These are phyloP conservation scores for Microcyclospora pomicola DNA, from an alignment of 2,329 filamentous ascomycete species.

Conservation along the genomic window DNA sequence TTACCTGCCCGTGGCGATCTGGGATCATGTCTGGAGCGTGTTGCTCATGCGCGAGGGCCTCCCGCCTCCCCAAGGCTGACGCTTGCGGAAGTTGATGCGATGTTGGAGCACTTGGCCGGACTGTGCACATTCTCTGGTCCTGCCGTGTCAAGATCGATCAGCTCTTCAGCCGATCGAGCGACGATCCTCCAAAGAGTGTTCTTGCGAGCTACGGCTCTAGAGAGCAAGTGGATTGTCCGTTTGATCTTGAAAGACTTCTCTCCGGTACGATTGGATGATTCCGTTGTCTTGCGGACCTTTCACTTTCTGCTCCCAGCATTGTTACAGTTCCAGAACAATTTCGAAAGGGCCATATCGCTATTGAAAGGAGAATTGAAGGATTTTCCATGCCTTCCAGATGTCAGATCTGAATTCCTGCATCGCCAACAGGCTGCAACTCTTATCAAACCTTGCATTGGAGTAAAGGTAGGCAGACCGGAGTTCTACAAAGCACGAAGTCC, in stretches of 20 bases:
- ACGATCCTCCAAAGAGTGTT: conserved; percentile 44
- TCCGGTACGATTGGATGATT: conserved; percentile 50
- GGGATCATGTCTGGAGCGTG: conserved; percentile 53
- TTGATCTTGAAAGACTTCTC: conserved; percentile 63
- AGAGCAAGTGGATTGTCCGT: conserved; percentile 79
- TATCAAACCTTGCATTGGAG: conserved; percentile 27
- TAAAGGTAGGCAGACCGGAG: conserved; percentile 32
- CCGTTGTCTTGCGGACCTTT: conserved; percentile 43
- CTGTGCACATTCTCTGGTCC: conserved; percentile 57
- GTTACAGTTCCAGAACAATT: conserved; percentile 55
- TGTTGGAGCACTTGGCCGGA: conserved; percentile 54
- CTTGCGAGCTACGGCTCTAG: conserved; percentile 45
- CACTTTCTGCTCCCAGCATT: conserved; percentile 58
- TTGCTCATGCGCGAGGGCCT: conserved; percentile 45
- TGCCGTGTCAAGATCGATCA: conserved; percentile 27
- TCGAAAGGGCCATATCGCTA: conserved; percentile 45
- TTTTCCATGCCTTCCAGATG: conserved; percentile 26
- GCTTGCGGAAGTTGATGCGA: conserved; percentile 57
- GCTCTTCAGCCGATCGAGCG: conserved; percentile 23
- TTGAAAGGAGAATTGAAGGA: conserved; percentile 32
- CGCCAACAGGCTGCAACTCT: conserved; percentile 26
- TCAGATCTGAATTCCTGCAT: conserved; percentile 18
- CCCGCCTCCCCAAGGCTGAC: conserved; percentile 33
- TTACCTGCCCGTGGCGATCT: conserved; percentile 50
- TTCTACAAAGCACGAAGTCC: conserved; percentile 40